Conservation (phyloP, 2,329 filamentous ascomycete species). For the Monilinia laxa region DNA sequence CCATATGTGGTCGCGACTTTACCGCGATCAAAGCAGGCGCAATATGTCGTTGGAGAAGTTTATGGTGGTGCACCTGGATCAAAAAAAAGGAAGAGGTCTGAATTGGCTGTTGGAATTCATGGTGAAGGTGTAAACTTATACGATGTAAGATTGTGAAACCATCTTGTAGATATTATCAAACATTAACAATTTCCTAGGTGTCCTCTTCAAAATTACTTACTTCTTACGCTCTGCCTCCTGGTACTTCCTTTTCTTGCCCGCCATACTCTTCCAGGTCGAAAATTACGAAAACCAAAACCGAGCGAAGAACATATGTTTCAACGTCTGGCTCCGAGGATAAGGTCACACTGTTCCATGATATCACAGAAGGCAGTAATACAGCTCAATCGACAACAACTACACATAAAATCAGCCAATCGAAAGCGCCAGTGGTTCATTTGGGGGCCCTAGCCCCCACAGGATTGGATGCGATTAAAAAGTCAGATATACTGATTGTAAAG, state of each 20-base stretch:
- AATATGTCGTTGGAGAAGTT: conserved; percentile 60
- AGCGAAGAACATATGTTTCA: conserved; percentile 61
- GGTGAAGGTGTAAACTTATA: conserved; percentile 66
- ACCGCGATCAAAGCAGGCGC: conserved; percentile 57
- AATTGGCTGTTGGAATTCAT: conserved; percentile 63
- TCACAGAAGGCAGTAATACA: conserved; percentile 51
- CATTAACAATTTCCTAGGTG: conserved; percentile 47
- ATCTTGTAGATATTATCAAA: conserved; percentile 9
- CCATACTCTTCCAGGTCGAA: conserved; percentile 56
- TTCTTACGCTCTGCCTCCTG: conserved; percentile 65
- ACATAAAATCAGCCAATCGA: conserved; percentile 44
- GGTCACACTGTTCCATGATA: conserved; percentile 60
- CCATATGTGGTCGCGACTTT: conserved; percentile 63
- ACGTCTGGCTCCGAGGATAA: conserved; percentile 50
- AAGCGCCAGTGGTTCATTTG: conserved; percentile 47
- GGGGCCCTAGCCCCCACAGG: conserved; percentile 37
- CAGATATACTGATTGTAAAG: conserved; percentile 56
- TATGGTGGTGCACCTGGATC: conserved; percentile 57
- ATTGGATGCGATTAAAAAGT: conserved; percentile 22
- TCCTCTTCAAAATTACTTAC: conserved; percentile 61
- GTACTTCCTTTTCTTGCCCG: conserved; percentile 62
- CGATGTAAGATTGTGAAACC: conserved; percentile 50
- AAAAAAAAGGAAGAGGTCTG: conserved; percentile 62
- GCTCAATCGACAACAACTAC: conserved; percentile 52
- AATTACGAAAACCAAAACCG: conserved; percentile 47